Evolutionary conservation across 2,329 filamentous ascomycete genomes (phyloP).

Genomic region (Sporothrix brunneoviolacea): DNA sequence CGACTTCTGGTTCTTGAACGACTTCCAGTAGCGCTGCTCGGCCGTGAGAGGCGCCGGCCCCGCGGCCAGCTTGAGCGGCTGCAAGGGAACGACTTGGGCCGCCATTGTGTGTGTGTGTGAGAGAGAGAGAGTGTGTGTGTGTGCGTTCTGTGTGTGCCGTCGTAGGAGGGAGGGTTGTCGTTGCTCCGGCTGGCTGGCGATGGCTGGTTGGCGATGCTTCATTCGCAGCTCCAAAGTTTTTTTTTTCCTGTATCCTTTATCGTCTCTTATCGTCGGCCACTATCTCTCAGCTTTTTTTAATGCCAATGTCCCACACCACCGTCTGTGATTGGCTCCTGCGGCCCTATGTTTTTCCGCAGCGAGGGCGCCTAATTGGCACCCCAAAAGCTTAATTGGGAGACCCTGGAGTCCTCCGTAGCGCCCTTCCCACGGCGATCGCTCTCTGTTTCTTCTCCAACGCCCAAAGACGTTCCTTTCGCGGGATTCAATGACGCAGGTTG

Average conservation of each 20-base stretch:
- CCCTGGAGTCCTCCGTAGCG: no score
- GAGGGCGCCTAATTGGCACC: no score
- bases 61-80: conserved; percentile 73
- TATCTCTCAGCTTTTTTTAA: conserved; percentile 5
- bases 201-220: no score
- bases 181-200: no score
- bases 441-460: no score
- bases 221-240: conserved; percentile 11
- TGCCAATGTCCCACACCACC: not conserved
- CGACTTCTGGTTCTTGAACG: conserved; percentile 85
- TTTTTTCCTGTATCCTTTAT: no score
- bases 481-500: no score
- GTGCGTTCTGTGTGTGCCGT: not conserved
- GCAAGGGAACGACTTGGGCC: conserved; percentile 73
- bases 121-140: not conserved
- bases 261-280: not conserved
- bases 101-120: conserved; percentile 55
- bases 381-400: no score
- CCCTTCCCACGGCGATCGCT: no score
- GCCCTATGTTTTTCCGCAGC: no score
- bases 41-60: conserved; percentile 78
- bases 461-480: no score
- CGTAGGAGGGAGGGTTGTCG: no score
- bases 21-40: conserved; percentile 94
- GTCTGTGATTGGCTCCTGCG: not conserved